Conservation (phyloP, 1,284 basidiomycete genomes). For the Cryptococcus sp. region DNA sequence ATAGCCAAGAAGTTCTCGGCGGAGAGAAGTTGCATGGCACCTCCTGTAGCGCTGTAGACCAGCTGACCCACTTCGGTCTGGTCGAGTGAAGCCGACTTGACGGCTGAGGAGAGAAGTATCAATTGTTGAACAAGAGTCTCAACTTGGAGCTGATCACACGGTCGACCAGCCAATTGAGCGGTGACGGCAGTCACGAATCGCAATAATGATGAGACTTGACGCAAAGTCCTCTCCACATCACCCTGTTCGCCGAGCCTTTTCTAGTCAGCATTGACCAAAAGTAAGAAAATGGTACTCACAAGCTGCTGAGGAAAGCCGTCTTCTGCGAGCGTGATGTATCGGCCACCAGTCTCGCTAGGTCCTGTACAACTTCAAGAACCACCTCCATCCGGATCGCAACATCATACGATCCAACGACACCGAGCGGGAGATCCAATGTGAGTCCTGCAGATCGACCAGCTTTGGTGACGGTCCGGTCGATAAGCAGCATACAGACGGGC, state of each 20-base stretch:
- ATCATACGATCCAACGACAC: constrained; percentile 59
- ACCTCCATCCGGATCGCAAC: constrained; percentile 63
- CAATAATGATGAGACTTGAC: constrained; percentile 62
- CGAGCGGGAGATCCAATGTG: constrained; percentile 59
- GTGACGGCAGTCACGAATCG: constrained; percentile 54
- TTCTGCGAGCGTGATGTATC: constrained; percentile 41
- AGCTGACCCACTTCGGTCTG: neutral
- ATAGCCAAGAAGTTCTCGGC: constrained; percentile 59
- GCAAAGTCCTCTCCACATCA: constrained; percentile 20
- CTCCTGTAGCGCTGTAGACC: constrained; percentile 34
- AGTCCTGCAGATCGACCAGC: constrained; percentile 48
- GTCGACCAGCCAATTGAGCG: constrained; percentile 27
- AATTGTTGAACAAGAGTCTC: constrained; percentile 37
- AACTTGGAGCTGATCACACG: constrained; percentile 26
- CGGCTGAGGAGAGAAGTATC: constrained; percentile 22
- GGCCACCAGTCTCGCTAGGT: constrained; percentile 60
- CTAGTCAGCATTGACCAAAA: neutral
- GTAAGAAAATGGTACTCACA: constrained; percentile 12
- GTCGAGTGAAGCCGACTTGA: constrained; percentile 1
- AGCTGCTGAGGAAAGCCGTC: constrained; percentile 41
- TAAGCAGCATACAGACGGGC: constrained; percentile 77
- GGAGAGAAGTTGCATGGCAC: constrained; percentile 46
- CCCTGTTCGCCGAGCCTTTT: constrained; percentile 8
- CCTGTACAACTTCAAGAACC: constrained; percentile 61
- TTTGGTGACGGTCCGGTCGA: constrained; percentile 71